phyloP scores from a whole-genome alignment of 305 asterid genomes.

The Nicotiana rustica region DNA sequence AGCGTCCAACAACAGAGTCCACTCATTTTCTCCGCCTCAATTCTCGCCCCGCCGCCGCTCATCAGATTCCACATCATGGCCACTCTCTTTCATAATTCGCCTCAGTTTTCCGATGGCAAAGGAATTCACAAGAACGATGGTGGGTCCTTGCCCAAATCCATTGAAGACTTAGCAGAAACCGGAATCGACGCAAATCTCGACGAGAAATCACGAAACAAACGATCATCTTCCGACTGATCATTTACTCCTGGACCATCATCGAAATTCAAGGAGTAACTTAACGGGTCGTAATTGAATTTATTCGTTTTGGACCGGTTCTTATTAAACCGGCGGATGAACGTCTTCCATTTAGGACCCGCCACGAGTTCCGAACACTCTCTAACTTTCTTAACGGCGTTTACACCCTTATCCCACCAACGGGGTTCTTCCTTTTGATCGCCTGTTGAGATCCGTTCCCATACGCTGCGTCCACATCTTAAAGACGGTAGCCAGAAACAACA shows the following conservation, averaged over 20 bases:
- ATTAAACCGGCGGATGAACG: constrained; percentile 71
- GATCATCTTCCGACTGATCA: constrained; percentile 53
- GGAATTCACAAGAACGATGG: constrained; percentile 33
- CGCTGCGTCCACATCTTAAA: constrained; percentile 45
- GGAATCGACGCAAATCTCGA: constrained; percentile 62
- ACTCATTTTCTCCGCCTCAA: constrained; percentile 4
- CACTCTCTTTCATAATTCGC: neutral
- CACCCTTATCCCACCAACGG: constrained; percentile 56
- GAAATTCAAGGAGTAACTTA: constrained; percentile 76
- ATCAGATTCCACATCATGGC: neutral
- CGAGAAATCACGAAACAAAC: constrained; percentile 55
- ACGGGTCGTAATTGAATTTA: constrained; percentile 69
- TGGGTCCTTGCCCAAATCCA: constrained; percentile 45
- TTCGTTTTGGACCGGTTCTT: constrained; percentile 45
- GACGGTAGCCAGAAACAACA: constrained; percentile 64
- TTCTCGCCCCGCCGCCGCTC: neutral
- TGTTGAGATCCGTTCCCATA: constrained; percentile 65
- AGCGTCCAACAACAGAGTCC: neutral
- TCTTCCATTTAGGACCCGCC: constrained; percentile 91
- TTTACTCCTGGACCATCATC: constrained; percentile 61
- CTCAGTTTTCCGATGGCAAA: neutral
- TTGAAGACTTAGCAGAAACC: constrained; percentile 41
- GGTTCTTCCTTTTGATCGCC: constrained; percentile 39
- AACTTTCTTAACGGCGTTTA: constrained; percentile 52
- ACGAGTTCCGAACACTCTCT: constrained; percentile 80